phyloP scores from a whole-genome alignment of 345 rosid species.

The Eucalyptus pumila region DNA sequence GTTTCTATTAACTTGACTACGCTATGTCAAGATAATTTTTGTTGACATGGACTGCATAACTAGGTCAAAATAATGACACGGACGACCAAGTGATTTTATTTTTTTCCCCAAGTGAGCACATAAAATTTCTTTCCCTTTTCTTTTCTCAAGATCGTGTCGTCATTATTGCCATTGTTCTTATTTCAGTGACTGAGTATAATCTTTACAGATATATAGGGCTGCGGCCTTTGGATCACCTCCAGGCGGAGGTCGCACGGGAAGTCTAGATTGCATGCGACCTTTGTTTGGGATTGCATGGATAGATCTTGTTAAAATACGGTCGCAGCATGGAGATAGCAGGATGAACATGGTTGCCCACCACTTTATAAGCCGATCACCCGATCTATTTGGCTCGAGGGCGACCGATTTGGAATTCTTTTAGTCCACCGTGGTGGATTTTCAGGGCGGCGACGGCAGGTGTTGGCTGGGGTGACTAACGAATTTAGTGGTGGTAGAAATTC shows the following conservation, averaged over 20 bases:
- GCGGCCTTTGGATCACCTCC: neutral
- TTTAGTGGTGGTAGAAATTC: neutral
- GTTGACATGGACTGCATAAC: neutral
- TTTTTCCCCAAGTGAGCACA: neutral
- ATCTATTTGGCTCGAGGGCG: neutral
- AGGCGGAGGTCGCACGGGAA: neutral
- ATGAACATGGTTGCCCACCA: neutral
- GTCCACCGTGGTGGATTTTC: neutral
- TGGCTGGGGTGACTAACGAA: neutral
- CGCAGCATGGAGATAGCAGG: neutral
- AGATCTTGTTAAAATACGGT: fast-evolving
- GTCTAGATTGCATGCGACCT: neutral
- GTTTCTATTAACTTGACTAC: neutral
- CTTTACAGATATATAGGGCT: neutral
- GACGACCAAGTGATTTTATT: neutral
- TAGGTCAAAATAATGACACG: neutral
- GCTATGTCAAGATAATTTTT: neutral
- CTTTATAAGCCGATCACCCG: neutral
- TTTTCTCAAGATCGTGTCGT: neutral
- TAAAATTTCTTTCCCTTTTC: neutral
- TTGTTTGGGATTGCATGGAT: neutral
- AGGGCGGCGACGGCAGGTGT: neutral
- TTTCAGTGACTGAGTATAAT: neutral
- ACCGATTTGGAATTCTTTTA: neutral
- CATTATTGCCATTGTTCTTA: neutral